These are phyloP conservation scores for Pichia exigua DNA, from an alignment of 805 yeast genomes.

Conservation along the genomic window DNA sequence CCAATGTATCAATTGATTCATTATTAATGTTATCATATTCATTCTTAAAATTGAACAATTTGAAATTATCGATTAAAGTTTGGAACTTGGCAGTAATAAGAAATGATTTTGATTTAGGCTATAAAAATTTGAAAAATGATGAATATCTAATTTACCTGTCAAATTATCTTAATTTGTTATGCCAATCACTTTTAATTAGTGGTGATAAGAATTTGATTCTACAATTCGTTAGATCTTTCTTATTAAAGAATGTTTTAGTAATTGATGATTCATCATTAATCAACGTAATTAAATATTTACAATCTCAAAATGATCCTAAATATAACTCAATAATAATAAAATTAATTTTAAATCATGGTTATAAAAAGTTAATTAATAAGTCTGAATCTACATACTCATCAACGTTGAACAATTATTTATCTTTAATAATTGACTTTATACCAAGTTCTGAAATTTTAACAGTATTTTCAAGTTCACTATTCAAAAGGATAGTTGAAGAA, in stretches of 20 bases:
- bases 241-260: constrained; percentile 22
- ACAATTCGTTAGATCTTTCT: constrained; percentile 24
- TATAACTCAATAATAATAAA: constrained; percentile 18
- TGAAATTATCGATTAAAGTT: constrained; percentile 19
- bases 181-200: constrained; percentile 15
- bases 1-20: constrained; percentile 26
- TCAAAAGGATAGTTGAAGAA: constrained; percentile 26
- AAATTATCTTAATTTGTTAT: constrained; percentile 18
- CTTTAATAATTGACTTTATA: constrained; percentile 25
- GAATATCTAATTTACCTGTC: constrained; percentile 13
- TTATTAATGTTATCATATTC: constrained; percentile 21
- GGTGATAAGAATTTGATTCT: constrained; percentile 19
- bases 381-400: neutral
- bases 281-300: constrained; percentile 21
- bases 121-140: constrained; percentile 8
- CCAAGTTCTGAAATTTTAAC: constrained; percentile 13
- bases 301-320: constrained; percentile 8
- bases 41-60: constrained; percentile 17
- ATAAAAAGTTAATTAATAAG: constrained; percentile 15
- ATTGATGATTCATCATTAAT: constrained; percentile 20
- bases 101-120: constrained; percentile 24
- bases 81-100: constrained; percentile 28
- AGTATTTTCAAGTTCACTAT: constrained; percentile 20
- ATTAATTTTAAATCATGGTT: constrained; percentile 26
- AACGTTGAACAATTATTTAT: constrained; percentile 25